A percentile compares a stretch with the other conserved stretches of the same genome.
phyloP scores from a whole-genome alignment of 2,329 filamentous ascomycete genomes.

The Monascus ruber region DNA sequence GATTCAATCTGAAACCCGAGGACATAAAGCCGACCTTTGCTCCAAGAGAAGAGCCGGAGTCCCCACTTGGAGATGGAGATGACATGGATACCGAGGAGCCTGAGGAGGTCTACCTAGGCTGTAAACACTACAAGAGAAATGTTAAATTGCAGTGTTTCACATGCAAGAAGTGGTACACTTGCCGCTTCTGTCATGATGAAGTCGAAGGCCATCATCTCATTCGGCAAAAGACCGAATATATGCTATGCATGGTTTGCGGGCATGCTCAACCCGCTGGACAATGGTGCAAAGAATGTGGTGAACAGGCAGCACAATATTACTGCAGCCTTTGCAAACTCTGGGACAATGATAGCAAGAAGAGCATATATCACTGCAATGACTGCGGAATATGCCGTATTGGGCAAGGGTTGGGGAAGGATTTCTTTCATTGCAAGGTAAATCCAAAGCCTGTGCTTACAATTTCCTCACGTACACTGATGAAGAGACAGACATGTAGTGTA shows the following conservation, averaged over 20 bases:
- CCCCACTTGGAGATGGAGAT: conserved; percentile 21
- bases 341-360: conserved; percentile 84
- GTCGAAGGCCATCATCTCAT: conserved; percentile 68
- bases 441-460: background rate
- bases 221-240: conserved; percentile 75
- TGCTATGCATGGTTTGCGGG: conserved; percentile 94
- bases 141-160: conserved; percentile 90
- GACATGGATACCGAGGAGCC: conserved; percentile 36
- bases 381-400: conserved; percentile 92
- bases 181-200: conserved; percentile 85
- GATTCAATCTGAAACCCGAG: conserved; percentile 34
- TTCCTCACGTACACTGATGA: conserved; percentile 13
- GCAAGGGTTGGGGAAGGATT: conserved; percentile 86
- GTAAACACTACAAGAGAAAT: conserved; percentile 86
- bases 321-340: conserved; percentile 92
- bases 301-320: conserved; percentile 76
- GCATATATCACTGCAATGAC: conserved; percentile 91
- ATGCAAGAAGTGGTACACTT: conserved; percentile 88
- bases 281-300: conserved; percentile 64
- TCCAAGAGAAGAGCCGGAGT: conserved; percentile 30
- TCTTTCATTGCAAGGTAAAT: conserved; percentile 89
- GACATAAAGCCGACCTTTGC: conserved; percentile 60
- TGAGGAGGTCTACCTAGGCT: conserved; percentile 55
- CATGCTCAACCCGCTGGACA: conserved; percentile 74
- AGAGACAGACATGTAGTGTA: conserved; percentile 65